Base-by-base conservation (phyloP, 768 basidiomycete species). In the Multifurca ochricompacta region DNA sequence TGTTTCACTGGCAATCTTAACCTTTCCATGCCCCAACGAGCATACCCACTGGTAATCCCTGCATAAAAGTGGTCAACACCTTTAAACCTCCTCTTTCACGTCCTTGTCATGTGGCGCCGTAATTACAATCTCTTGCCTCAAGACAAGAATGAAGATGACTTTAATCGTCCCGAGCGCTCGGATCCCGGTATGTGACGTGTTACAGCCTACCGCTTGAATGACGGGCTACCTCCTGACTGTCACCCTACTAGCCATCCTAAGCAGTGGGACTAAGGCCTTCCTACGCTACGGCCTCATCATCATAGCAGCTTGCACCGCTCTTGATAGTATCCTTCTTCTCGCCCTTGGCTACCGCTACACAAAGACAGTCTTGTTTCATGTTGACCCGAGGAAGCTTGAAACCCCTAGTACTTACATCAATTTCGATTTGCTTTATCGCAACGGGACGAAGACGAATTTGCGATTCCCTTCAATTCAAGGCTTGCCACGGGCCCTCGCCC, bases 381-480 rank as follows among this genome's bases (percentile, higher is more conserved):
- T 40, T 1, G 44, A 56, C n/a, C 55, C 37, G 6, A 19, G 43
- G 3, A 30, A 25, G 27, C 19, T 49, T 3, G 46, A 44, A 3
- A 18, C 42, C 1, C 45, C 41, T 0, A 52, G 49, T 6, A 57
- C 55, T 30, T 59, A 48, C 28, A 58, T 45, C 55, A 42, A 47
- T 28, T 53, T 52, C 31, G 50, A 59, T 40, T 9, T 41, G 4
- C 41, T 59, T 4, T 57, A 48, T 37, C 35, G 35, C 49, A 51
- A 35, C 19, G 32, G 50, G 37, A 56, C 55, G 18, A 51, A 56
- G 37, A 51, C 55, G 1, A 23, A 13, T 7, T 19, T 16, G 10
- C 42, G 7, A 6, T 47, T 45, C 6, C 31, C 36, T 10, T 41
- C 46, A 0, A 56, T 52, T 46, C 32, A 27, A 3, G 51, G 40